Percentiles rank a stretch among this genome's conserved stretches.
Evolutionary conservation across 441 rosid genomes (phyloP).

Genomic region (Gossypium davidsonii): DNA sequence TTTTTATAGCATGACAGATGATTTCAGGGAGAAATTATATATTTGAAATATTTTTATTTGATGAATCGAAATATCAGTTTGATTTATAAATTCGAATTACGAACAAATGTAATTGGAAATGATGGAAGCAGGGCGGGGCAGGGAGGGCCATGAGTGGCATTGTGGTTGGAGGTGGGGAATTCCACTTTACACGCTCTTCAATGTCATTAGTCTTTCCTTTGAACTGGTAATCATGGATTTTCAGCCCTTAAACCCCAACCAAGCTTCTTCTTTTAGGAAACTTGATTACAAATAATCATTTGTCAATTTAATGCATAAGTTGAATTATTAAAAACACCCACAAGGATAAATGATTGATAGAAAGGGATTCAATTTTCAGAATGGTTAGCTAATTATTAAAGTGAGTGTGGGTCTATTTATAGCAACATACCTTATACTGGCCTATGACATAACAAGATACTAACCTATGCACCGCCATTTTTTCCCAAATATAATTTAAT

Average conservation of each 20-base stretch:
- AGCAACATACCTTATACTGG: background rate
- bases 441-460: background rate
- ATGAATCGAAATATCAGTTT: background rate
- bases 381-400: background rate
- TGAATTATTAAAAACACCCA: background rate
- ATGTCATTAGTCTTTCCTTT: slow-evolving; percentile 35
- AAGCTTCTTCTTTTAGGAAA: slow-evolving; percentile 34
- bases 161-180: slow-evolving; percentile 22
- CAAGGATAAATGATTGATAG: background rate
- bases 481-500: background rate
- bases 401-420: background rate
- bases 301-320: slow-evolving; percentile 7
- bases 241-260: slow-evolving; percentile 25
- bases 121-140: slow-evolving; percentile 18
- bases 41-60: background rate
- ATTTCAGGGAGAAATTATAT: background rate
- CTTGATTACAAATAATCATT: slow-evolving; percentile 37
- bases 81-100: background rate
- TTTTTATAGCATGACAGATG: background rate
- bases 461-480: background rate
- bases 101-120: background rate
- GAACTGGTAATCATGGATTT: slow-evolving; percentile 35
- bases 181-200: slow-evolving; percentile 42
- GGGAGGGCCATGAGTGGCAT: slow-evolving; percentile 19
- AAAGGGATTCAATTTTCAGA: background rate